Base-by-base conservation (phyloP, 2,329 filamentous ascomycete species). In the Chaetomium strumarium region DNA sequence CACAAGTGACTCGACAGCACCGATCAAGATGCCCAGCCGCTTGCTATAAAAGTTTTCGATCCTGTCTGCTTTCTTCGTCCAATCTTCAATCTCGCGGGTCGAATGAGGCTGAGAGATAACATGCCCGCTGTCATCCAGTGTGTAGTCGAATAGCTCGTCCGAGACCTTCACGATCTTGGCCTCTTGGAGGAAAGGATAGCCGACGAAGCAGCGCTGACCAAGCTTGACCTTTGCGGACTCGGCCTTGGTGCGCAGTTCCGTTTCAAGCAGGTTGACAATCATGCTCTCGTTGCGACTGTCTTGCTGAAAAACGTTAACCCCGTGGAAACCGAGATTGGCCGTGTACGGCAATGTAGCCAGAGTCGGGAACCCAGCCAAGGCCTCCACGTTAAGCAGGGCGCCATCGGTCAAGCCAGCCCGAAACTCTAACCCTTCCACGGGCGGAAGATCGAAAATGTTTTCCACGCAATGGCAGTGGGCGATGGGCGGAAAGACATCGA, bases 271-370 rank as follows among this genome's bases (percentile, higher is more conserved):
- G 2, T 89, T 96, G 52, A 97, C 80, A 20, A 97, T 82, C 83
- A 97, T 91, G 69, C 92, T 99, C 69, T 96, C 91, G 65, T 97
- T 97, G 46, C 90, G 85, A 67, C 91, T 96, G 61, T 97, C 93
- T 62, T 92, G 84, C 66, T 96, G 90, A 74, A 99, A 99, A 33
- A 99, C 90, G 58, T 85, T 93, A 56, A 99, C 88, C 2, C 90
- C 90, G 60, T 95, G 88, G 68, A 90, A 95, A 9, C 85, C 88
- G 44, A 97, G 75, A 52, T 83, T 79, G 2, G 89, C 93, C 55
- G 83, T 84, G 67, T 93, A 91, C 0, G 90, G 87, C 38, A 99
- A 72, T 1, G 88, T 93, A 59, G 91, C 88, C 63, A 99, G 72
- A 58, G 86, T 93, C 6, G 93, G 93, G 68, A 99, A 99, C 4